Percentiles rank a stretch among this genome's conserved stretches.
Evolutionary conservation across 2,329 filamentous ascomycete species (phyloP).

Genomic region (Trichoderma atrobrunneum): DNA sequence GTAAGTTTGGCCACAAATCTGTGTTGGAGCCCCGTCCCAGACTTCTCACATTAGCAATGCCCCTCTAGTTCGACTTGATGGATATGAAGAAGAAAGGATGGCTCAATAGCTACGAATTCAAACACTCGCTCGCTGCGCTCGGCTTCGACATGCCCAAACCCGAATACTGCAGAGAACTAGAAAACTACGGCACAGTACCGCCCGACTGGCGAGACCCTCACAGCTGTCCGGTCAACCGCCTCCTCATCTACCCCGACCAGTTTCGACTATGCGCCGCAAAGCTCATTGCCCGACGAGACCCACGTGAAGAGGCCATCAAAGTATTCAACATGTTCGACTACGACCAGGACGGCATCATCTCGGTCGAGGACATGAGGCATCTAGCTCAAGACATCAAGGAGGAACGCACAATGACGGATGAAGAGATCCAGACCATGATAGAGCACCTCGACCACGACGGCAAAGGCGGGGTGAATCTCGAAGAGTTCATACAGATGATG

Average conservation of each 20-base stretch:
- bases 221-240: constrained; percentile 44
- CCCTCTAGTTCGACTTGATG: constrained; percentile 79
- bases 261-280: constrained; percentile 70
- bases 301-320: constrained; percentile 83
- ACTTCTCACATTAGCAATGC: constrained; percentile 22
- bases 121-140: constrained; percentile 91
- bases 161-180: constrained; percentile 78
- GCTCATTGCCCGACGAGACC: constrained; percentile 78
- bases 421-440: constrained; percentile 93
- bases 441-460: constrained; percentile 96
- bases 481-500: constrained; percentile 67
- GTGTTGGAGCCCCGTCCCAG: neutral
- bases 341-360: constrained; percentile 87
- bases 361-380: constrained; percentile 78
- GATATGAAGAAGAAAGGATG: constrained; percentile 92
- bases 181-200: constrained; percentile 74
- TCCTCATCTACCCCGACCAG: constrained; percentile 53
- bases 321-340: constrained; percentile 94
- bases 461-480: constrained; percentile 72
- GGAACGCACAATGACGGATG: constrained; percentile 73
- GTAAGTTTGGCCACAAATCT: constrained; percentile 52
- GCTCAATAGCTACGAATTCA: constrained; percentile 97
- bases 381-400: constrained; percentile 91
- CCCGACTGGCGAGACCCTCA: constrained; percentile 50
- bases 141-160: constrained; percentile 88